Conservation (phyloP, 805 yeast species). For the Zygotorulaspora chibaensis region DNA sequence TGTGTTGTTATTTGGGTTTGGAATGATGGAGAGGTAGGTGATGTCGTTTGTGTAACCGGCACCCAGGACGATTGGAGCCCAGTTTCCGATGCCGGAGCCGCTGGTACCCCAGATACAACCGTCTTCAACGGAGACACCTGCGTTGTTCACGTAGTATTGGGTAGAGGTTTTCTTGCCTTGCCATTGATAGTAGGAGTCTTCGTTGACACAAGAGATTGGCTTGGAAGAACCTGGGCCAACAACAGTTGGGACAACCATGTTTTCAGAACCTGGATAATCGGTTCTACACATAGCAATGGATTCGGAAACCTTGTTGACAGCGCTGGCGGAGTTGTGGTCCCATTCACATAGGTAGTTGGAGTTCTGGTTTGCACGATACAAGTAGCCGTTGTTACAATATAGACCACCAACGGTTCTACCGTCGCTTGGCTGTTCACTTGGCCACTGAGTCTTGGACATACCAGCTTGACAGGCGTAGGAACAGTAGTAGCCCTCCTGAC, state of each 20-base stretch:
- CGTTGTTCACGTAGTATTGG: conserved; percentile 95
- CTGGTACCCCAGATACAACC: conserved; percentile 92
- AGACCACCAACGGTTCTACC: conserved; percentile 96
- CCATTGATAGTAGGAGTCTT: conserved; percentile 77
- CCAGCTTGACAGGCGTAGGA: conserved; percentile 98
- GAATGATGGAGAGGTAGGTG: conserved; percentile 84
- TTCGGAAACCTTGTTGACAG: conserved; percentile 56
- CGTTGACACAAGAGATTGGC: conserved; percentile 77
- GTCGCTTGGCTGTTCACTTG: conserved; percentile 73
- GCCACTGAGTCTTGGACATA: conserved; percentile 99
- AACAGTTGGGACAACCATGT: conserved; percentile 92
- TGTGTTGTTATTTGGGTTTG: conserved; percentile 82
- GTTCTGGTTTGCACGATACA: conserved; percentile 73
- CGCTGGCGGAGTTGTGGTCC: conserved; percentile 71
- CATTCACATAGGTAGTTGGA: conserved; percentile 75
- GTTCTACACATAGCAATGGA: conserved; percentile 93
- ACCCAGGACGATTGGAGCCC: conserved; percentile 96
- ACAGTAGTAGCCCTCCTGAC: conserved; percentile 90
- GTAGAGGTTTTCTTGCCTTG: conserved; percentile 78
- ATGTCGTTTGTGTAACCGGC: conserved; percentile 73
- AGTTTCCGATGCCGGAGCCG: conserved; percentile 86
- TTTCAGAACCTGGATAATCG: conserved; percentile 98
- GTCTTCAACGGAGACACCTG: conserved; percentile 83
- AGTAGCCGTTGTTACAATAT: conserved; percentile 74
- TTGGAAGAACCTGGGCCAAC: conserved; percentile 61